Evolutionary conservation across 1,284 basidiomycete species (phyloP), one percentile per base, ranked within the genome.

Genomic region (Boletus semigastroideus): DNA sequence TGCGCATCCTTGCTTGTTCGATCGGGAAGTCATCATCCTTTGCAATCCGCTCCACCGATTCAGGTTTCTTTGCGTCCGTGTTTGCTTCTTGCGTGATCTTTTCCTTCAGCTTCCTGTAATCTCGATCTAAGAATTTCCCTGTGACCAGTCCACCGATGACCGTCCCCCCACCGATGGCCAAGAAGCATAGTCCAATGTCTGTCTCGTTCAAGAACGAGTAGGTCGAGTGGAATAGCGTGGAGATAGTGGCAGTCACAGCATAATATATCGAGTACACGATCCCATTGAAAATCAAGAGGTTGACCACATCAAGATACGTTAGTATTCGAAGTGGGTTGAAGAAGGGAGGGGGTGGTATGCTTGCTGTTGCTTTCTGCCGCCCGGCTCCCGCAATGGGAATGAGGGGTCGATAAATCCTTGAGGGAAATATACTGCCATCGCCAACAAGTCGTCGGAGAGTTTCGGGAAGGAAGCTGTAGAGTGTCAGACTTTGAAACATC

Each of bases 161-260:
- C 72, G 79, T 78, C 4, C 83, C 84, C 17, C 78, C 78, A 4
- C 87, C 89, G 50, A 86, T 75, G 1, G 80, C 74, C 41, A 92
- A 71, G 70, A 83, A 92, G 64, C 85, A 90, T 9, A 91, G 66
- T 0, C 89, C 89, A 33, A 85, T 75, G 12, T 81, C 76, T 1
- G 82, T 84, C 57, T 87, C 78, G 48, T 68, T 77, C 39, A 90
- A 72, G 63, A 72, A 82, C 0, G 84, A 78, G 59, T 90, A 91
- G 1, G 74, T 69, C 6, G 65, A 59, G 40, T 72, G 65, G 64
- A 90, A 88, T 1, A 87, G 70, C 0, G 80, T 78, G 7, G 88
- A 86, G 36, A 88, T 78, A 3, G 83, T 82, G 0, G 87, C 77
- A 3, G 76, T 78, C 39, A 90, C 78, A 25, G 80, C 80, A 59